A percentile compares a stretch with the other conserved stretches of the same genome.
Evolutionary conservation across 1,139 yeast genomes (phyloP).

Genomic region (Geotrichum bryndzae): DNA sequence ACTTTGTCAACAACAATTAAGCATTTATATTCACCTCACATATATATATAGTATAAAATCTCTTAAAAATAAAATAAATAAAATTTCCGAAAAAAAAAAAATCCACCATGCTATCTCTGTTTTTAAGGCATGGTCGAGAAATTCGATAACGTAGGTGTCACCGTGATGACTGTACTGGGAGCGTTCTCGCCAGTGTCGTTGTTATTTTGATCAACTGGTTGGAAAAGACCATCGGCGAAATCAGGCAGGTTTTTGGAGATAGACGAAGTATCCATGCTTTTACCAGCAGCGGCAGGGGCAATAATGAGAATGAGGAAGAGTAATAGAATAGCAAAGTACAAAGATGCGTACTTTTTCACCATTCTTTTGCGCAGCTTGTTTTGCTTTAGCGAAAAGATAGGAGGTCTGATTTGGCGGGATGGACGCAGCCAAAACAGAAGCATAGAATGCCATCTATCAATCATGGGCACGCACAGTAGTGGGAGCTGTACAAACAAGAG

Average conservation of each 20-base stretch:
- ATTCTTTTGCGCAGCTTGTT: slow-evolving; percentile 96
- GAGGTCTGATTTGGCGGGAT: slow-evolving; percentile 96
- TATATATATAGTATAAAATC: not conserved
- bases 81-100: not conserved
- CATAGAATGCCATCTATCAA: slow-evolving; percentile 97
- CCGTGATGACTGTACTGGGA: slow-evolving; percentile 29
- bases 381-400: slow-evolving; percentile 94
- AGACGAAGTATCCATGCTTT: slow-evolving; percentile 24
- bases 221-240: slow-evolving; percentile 69
- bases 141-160: slow-evolving; percentile 28
- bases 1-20: not conserved
- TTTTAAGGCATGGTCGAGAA: slow-evolving; percentile 27
- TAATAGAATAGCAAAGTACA: slow-evolving; percentile 65
- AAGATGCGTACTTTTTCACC: slow-evolving; percentile 87
- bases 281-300: slow-evolving; percentile 73
- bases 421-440: slow-evolving; percentile 99
- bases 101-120: not conserved
- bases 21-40: not conserved
- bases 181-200: slow-evolving; percentile 58
- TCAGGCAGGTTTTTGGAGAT: slow-evolving; percentile 33
- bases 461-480: slow-evolving; percentile 70
- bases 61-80: not conserved
- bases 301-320: slow-evolving; percentile 71
- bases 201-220: slow-evolving; percentile 73
- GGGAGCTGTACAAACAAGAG: slow-evolving; percentile 88